Conservation (phyloP, 352 stramenopile species). For the Phytophthora fragariaefolia region DNA sequence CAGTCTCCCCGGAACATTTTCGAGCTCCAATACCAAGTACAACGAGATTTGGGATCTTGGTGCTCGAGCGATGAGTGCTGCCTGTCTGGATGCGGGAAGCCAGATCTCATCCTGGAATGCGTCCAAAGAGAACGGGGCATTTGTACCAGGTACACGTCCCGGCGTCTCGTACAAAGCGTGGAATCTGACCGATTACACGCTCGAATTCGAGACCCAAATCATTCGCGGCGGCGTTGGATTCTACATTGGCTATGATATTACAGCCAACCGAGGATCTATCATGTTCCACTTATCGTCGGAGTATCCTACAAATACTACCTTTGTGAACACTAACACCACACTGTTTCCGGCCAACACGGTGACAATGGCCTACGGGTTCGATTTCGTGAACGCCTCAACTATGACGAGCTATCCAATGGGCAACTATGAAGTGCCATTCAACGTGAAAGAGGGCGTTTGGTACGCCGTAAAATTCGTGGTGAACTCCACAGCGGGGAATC, state of each 20-base stretch:
- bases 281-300: constrained; percentile 31
- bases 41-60: constrained; percentile 30
- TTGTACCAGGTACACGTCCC: constrained; percentile 20
- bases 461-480: constrained; percentile 68
- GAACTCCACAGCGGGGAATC: constrained; percentile 45
- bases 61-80: constrained; percentile 21
- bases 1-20: constrained; percentile 19
- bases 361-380: constrained; percentile 24
- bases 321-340: constrained; percentile 26
- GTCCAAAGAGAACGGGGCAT: constrained; percentile 17
- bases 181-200: constrained; percentile 28
- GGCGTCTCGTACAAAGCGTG: constrained; percentile 25
- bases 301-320: constrained; percentile 24
- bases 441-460: constrained; percentile 66
- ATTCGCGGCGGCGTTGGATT: constrained; percentile 19
- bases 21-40: constrained; percentile 32
- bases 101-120: constrained; percentile 24
- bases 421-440: constrained; percentile 49
- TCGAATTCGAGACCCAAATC: constrained; percentile 31
- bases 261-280: constrained; percentile 26
- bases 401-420: constrained; percentile 23
- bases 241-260: constrained; percentile 24
- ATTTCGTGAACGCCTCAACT: constrained; percentile 23
- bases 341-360: constrained; percentile 29
- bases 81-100: background rate